Evolutionary conservation across 495 filamentous ascomycete species (phyloP), one percentile per base, ranked within the genome.

Genomic region (Lophium mytilinum): DNA sequence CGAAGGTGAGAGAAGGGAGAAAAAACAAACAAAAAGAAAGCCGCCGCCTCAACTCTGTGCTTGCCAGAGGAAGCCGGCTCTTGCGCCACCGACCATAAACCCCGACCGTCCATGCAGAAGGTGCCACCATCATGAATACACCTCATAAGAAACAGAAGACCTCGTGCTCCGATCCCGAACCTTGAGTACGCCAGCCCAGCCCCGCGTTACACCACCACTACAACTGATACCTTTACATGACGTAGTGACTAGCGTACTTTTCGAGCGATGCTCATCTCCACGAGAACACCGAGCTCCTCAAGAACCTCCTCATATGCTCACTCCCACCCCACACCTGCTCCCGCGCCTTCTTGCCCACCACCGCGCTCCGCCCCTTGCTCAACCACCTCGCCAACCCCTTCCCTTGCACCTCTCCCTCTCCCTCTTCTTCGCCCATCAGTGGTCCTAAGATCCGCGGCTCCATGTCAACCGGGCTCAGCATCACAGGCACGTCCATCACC

Each of bases 231-330:
- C 24, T 30, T 30, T 30, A 30, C 24, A 30, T 30, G 24, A 30
- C 24, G 24, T 30, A 30, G 24, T 30, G 24, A 30, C 24, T 30
- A 30, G 40, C 14, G 40, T 8, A n/a, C 14, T 42, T 18, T 18
- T 14, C 17, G 2, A 42, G 40, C 8, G 4, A 50, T 34, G 56
- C 35, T 75, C 62, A 76, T 51, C 64, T 62, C 69, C 69, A 72
- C 46, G 69, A 63, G 42, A 77, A 74, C 30, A 71, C 61, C 53
- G 66, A 68, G 49, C 64, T 64, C 50, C 66, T 64, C 41, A 73
- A 58, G 48, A 75, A 62, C 51, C 66, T 68, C 67, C 71, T 72
- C 70, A 75, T 71, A 66, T 75, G 73, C 63, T 77, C 70, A 14
- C 69, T 65, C 14, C 64, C 68, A 9, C 69, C 70, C 66, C 62